Conservation (phyloP, 345 rosid genomes). For the Corymbia maculata region DNA sequence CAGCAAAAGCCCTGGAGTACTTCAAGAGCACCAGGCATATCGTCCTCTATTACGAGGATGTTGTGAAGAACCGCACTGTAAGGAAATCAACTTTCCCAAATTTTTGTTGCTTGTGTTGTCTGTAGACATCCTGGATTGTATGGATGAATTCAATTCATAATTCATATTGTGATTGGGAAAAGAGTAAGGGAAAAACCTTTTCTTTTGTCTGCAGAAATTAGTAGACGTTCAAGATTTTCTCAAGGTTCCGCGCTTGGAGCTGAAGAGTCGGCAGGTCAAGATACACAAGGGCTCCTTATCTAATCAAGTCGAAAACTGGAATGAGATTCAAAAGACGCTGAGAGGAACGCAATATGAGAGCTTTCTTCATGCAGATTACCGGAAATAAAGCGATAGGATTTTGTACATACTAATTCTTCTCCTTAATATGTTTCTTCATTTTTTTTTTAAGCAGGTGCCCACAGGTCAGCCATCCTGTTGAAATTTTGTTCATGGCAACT, state of each 20-base stretch:
- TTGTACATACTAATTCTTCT: neutral
- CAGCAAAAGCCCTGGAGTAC: constrained; percentile 64
- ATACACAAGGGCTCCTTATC: constrained; percentile 81
- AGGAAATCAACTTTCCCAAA: constrained; percentile 8
- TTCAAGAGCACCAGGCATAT: constrained; percentile 78
- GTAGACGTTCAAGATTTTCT: constrained; percentile 72
- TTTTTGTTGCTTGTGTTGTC: neutral
- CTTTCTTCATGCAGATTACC: constrained; percentile 40
- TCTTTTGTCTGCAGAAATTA: constrained; percentile 42
- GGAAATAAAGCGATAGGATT: constrained; percentile 20
- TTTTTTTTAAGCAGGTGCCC: constrained; percentile 11
- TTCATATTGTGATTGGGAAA: neutral
- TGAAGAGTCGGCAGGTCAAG: constrained; percentile 88
- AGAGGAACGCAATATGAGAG: constrained; percentile 58
- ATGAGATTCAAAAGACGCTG: constrained; percentile 49
- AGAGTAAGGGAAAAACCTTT: neutral
- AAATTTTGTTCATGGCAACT: constrained; percentile 26
- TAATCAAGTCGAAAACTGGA: constrained; percentile 68
- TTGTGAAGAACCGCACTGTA: constrained; percentile 76
- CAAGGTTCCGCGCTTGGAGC: constrained; percentile 57
- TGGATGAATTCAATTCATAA: neutral
- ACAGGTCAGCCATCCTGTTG: constrained; percentile 16
- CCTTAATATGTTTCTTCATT: neutral
- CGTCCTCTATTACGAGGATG: constrained; percentile 80
- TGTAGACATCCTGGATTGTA: neutral